Percentiles rank a stretch among this genome's conserved stretches.
These are phyloP conservation scores for Penicillium glabrum DNA, from an alignment of 2,329 filamentous ascomycete species.

Conservation along the genomic window DNA sequence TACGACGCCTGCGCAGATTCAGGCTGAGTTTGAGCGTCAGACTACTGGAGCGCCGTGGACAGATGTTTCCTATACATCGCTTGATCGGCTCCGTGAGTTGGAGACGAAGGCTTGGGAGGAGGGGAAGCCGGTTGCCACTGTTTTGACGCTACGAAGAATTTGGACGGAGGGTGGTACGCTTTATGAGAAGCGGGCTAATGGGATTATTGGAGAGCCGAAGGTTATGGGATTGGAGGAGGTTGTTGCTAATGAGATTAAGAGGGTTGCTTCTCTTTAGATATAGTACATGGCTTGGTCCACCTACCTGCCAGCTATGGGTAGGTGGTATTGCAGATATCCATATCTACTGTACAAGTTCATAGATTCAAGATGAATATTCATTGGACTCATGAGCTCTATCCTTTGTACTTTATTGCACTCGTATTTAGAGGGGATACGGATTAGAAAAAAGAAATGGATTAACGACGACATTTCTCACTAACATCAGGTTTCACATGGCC, in stretches of 20 bases:
- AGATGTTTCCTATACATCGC: slow-evolving; percentile 50
- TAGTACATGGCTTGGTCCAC: background rate
- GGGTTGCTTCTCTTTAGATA: slow-evolving; percentile 2
- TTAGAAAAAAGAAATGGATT: slow-evolving; percentile 4
- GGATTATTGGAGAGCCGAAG: slow-evolving; percentile 54
- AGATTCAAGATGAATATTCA: background rate
- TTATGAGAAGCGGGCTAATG: slow-evolving; percentile 69
- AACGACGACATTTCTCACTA: slow-evolving; percentile 24
- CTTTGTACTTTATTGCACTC: background rate
- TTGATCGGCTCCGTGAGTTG: slow-evolving; percentile 54
- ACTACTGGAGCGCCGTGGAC: slow-evolving; percentile 57
- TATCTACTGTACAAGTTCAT: background rate
- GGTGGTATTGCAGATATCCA: background rate
- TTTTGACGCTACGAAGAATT: slow-evolving; percentile 65
- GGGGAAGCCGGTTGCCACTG: slow-evolving; percentile 53
- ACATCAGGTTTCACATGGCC: slow-evolving; percentile 25
- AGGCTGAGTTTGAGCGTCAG: slow-evolving; percentile 68
- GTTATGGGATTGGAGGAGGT: slow-evolving; percentile 55
- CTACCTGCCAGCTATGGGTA: background rate
- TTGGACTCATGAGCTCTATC: background rate
- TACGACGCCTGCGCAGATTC: slow-evolving; percentile 60
- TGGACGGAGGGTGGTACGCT: slow-evolving; percentile 72
- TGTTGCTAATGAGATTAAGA: slow-evolving; percentile 34
- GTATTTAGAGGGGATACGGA: background rate
- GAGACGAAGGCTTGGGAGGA: slow-evolving; percentile 62